These are phyloP conservation scores for Turnera subulata DNA, from an alignment of 345 rosid species.

Conservation along the genomic window DNA sequence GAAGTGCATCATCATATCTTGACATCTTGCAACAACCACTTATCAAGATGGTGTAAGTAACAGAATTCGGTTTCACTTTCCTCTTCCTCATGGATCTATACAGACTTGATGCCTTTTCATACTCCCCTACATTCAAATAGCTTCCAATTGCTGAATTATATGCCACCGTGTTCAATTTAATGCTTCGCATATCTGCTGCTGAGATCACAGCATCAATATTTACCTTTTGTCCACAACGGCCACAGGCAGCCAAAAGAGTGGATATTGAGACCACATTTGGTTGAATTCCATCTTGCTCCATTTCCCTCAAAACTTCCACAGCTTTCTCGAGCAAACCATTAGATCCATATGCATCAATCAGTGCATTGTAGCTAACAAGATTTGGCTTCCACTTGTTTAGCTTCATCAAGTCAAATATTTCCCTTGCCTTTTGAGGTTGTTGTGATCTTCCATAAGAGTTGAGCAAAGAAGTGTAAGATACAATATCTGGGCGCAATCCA, in stretches of 20 bases:
- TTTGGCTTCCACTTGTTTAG: constrained; percentile 63
- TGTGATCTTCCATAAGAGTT: constrained; percentile 87
- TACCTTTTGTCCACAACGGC: constrained; percentile 63
- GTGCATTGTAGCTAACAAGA: constrained; percentile 71
- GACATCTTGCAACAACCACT: constrained; percentile 77
- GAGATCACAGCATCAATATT: constrained; percentile 71
- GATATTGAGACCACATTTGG: constrained; percentile 79
- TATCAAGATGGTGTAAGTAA: constrained; percentile 76
- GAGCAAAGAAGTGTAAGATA: constrained; percentile 74
- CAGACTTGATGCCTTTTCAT: constrained; percentile 60
- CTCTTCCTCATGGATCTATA: constrained; percentile 65
- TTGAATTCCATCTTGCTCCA: constrained; percentile 68
- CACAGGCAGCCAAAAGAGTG: constrained; percentile 85
- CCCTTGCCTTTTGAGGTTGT: constrained; percentile 69
- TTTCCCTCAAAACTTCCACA: constrained; percentile 62
- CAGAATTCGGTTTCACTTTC: constrained; percentile 61
- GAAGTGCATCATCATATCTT: constrained; percentile 64
- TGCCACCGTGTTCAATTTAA: constrained; percentile 68
- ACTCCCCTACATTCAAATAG: constrained; percentile 76
- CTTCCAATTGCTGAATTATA: constrained; percentile 89
- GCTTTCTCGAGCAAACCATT: constrained; percentile 76
- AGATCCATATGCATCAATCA: constrained; percentile 91
- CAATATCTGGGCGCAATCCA: constrained; percentile 75
- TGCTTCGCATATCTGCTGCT: constrained; percentile 77
- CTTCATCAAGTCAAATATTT: constrained; percentile 72